Base-by-base conservation (phyloP, 228 moss, liverwort and hornwort species). In the Sphagnum magellanicum region DNA sequence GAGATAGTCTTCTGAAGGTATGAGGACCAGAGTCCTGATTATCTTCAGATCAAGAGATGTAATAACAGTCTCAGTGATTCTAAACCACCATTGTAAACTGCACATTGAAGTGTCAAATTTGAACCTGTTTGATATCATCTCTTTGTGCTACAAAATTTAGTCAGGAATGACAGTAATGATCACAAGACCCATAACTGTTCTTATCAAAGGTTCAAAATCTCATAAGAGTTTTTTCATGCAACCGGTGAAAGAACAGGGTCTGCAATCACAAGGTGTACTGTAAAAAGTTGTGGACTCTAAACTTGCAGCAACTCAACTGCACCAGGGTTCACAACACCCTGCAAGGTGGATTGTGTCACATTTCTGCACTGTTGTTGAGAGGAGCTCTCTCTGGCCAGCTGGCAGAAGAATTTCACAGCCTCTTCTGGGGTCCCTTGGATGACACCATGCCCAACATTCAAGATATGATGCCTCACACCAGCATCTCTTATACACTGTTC, bases 391-490 rank as follows among this genome's bases (percentile, higher is more conserved):
- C 87, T 91, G 6, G 93, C 93, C 59, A 97, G 52, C 51, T 89
- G 83, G 68, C 93, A 97, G 51, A 97, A 93, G 6, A 97, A 61
- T 59, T 78, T 78, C 12, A 97, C 97, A 13, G 90, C 71, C 55
- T 91, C 80, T 78, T 97, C 97, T 1, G 93, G 97, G 64, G 97
- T 97, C 13, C 93, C 97, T 63, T 97, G 97, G 52, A 97, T 78
- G 17, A 97, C 97, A 10, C 97, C 97, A 83, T 97, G 97, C 51
- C 97, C 97, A 6, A 97, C 91, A 61, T 97, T 97, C 52, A 97
- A 68, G 8, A 97, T 93, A 73, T 97, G 97, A 48, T 71, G 78
- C 50, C 72, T 77, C 0, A 68, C 66, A 10, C 93, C 91, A 5
- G 97, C 87, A 8, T 89, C 88, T 67, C 78, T 68, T 4, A 97